phyloP scores from a whole-genome alignment of 1,284 basidiomycete species.

The Tetrapyrgos nigripes region DNA sequence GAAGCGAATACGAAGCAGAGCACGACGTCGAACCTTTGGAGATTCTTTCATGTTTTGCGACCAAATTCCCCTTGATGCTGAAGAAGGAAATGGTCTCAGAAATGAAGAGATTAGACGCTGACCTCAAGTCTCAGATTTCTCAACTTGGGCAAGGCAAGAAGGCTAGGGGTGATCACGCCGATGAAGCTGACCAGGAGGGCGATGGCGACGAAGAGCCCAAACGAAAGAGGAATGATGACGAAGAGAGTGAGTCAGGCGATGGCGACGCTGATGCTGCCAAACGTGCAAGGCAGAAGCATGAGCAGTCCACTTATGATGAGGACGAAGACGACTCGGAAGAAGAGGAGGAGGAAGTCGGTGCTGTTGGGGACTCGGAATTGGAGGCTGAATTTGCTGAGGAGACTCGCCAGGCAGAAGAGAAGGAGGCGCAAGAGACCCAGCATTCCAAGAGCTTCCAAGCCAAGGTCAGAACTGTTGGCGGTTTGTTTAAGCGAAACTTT shows the following conservation, averaged over 20 bases:
- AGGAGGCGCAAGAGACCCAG: constrained; percentile 39
- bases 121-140: constrained; percentile 81
- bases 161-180: constrained; percentile 43
- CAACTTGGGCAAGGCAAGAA: constrained; percentile 86
- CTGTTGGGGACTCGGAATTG: constrained; percentile 64
- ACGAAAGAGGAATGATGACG: constrained; percentile 50
- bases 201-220: constrained; percentile 54
- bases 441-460: constrained; percentile 21
- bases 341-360: constrained; percentile 45
- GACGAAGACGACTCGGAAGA: constrained; percentile 57
- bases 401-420: constrained; percentile 33
- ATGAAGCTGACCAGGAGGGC: constrained; percentile 51
- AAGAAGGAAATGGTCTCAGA: constrained; percentile 89
- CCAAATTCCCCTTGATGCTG: constrained; percentile 83
- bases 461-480: constrained; percentile 38
- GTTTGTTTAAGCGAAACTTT: constrained; percentile 59
- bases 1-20: constrained; percentile 85
- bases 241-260: constrained; percentile 75
- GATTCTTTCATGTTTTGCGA: constrained; percentile 77
- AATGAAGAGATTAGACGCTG: constrained; percentile 86
- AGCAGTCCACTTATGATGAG: constrained; percentile 79
- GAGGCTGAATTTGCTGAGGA: constrained; percentile 71
- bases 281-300: constrained; percentile 67
- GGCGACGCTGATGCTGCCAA: constrained; percentile 83
- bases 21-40: constrained; percentile 82